A percentile compares a stretch with the other conserved stretches of the same genome.
phyloP scores from a whole-genome alignment of 2,329 filamentous ascomycete genomes.

The Botrytis medusae region DNA sequence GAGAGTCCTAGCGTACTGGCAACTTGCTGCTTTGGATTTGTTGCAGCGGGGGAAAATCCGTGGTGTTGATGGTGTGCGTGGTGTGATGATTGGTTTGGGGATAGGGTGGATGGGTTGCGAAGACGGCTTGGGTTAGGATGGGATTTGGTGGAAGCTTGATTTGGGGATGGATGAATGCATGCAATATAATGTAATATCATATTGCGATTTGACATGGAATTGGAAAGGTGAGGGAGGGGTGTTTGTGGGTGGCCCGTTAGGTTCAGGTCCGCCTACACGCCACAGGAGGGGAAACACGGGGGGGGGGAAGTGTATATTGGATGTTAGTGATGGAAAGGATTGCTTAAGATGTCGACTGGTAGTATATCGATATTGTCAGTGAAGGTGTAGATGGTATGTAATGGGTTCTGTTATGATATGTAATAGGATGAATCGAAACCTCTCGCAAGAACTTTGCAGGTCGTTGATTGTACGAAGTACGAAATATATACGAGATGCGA shows the following conservation, averaged over 20 bases:
- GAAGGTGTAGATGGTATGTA: background rate
- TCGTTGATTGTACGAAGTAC: background rate
- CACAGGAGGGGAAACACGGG: background rate
- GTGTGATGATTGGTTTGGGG: background rate
- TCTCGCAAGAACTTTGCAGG: background rate
- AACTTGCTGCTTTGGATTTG: background rate
- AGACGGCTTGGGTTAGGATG: background rate
- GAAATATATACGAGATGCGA: too few relatives aligned
- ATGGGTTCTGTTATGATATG: background rate
- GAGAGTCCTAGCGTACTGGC: background rate
- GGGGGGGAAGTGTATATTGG: background rate
- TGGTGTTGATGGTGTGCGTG: background rate
- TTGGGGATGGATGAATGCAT: background rate
- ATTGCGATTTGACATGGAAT: background rate
- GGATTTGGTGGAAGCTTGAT: background rate
- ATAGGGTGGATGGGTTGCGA: background rate
- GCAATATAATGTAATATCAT: background rate
- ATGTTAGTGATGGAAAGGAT: background rate
- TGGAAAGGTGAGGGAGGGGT: background rate
- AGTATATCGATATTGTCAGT: background rate
- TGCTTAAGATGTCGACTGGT: background rate
- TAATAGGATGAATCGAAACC: background rate
- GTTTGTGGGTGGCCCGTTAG: background rate
- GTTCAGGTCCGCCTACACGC: background rate
- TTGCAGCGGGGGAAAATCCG: background rate